Evolutionary conservation across 2,329 filamentous ascomycete species (phyloP).

Genomic region (Trichoderma sp.): DNA sequence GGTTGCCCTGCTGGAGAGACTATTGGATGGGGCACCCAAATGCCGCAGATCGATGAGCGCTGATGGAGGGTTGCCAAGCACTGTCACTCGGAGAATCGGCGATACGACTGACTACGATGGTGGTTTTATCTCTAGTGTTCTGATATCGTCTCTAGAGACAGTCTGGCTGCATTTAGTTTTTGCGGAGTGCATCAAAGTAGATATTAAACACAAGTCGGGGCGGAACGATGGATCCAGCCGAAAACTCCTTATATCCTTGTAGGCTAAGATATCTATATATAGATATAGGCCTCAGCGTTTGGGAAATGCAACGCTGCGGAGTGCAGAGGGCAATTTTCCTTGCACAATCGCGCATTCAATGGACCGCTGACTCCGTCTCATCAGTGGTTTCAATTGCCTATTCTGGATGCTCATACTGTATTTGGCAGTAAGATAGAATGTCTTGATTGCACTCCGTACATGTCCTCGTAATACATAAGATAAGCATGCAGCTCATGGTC

Average conservation of each 20-base stretch:
- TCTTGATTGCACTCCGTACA: background rate
- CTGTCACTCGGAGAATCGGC: background rate
- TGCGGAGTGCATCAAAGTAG: background rate
- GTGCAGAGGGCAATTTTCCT: background rate
- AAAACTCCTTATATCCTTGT: background rate
- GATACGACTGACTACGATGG: background rate
- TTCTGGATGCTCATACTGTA: background rate
- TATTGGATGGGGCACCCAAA: background rate
- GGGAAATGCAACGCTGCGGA: background rate
- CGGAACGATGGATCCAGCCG: conserved; percentile 8
- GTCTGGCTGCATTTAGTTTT: background rate
- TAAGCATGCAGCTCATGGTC: background rate
- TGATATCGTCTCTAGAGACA: background rate
- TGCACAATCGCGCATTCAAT: background rate
- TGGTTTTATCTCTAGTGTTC: background rate
- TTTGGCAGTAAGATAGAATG: background rate
- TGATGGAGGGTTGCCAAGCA: background rate
- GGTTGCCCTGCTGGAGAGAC: background rate
- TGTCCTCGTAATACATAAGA: background rate
- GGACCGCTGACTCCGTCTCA: background rate
- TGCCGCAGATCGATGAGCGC: conserved; percentile 16
- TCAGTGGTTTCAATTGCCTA: background rate
- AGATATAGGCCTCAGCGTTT: background rate
- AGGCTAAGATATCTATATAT: background rate
- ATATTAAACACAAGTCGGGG: background rate